Conservation (phyloP, 2,329 filamentous ascomycete genomes). For the Ceratocystis huliohia region DNA sequence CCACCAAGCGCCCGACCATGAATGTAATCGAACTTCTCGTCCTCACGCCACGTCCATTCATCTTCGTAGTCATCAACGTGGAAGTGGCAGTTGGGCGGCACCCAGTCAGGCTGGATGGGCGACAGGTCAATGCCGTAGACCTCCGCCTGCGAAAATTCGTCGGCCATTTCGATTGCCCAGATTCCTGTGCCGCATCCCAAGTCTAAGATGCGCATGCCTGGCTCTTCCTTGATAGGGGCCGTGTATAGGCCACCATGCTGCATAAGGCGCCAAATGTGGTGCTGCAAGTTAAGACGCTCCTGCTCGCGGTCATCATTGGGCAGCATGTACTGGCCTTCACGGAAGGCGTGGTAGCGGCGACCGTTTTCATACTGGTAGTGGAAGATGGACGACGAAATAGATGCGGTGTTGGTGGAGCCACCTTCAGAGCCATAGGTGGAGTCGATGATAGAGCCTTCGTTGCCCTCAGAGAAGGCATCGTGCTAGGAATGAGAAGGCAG, state of each 20-base stretch:
- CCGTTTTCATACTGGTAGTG: conserved; percentile 37
- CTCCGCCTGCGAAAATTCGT: conserved; percentile 30
- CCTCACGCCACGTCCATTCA: conserved; percentile 31
- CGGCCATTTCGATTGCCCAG: conserved; percentile 38
- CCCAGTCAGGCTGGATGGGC: conserved; percentile 45
- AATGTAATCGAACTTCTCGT: conserved; percentile 31
- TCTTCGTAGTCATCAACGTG: conserved; percentile 52
- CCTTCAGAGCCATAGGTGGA: conserved; percentile 29
- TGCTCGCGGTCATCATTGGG: conserved; percentile 44
- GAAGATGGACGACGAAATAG: conserved; percentile 33
- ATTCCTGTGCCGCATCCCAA: conserved; percentile 50
- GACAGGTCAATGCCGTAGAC: conserved; percentile 43
- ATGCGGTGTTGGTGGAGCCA: conserved; percentile 26
- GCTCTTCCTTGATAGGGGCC: conserved; percentile 31
- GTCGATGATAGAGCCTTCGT: conserved; percentile 23
- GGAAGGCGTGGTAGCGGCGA: conserved; percentile 37
- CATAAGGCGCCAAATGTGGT: conserved; percentile 40
- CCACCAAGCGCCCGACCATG: conserved; percentile 22
- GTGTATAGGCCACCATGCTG: conserved; percentile 35
- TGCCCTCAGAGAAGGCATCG: conserved; percentile 16
- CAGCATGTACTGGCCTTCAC: conserved; percentile 33
- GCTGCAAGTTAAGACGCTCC: conserved; percentile 42
- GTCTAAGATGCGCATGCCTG: conserved; percentile 37
- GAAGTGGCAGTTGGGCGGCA: conserved; percentile 51
- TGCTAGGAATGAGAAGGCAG: neutral